Evolutionary conservation across 1,284 basidiomycete species (phyloP).

Genomic region (Ganoderma lingzhi): DNA sequence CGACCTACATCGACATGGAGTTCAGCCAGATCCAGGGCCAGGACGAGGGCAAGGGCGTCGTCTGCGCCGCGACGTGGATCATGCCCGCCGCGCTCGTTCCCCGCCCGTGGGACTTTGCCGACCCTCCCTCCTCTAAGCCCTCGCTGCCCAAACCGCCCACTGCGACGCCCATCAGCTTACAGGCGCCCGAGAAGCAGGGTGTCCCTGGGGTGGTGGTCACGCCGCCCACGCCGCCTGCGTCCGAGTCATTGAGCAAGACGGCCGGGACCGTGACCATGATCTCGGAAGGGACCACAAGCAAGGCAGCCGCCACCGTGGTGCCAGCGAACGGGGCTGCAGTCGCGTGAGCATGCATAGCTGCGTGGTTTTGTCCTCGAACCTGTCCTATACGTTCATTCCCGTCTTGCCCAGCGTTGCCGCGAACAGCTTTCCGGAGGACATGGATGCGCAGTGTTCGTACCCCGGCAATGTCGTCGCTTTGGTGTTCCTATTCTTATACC

Average conservation of each 20-base stretch:
- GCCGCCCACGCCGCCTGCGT: slow-evolving; percentile 40
- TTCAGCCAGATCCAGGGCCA: slow-evolving; percentile 68
- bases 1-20: slow-evolving; percentile 78
- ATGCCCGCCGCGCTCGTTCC: slow-evolving; percentile 81
- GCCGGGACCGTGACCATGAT: not conserved
- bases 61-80: slow-evolving; percentile 87
- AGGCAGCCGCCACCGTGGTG: slow-evolving; percentile 13
- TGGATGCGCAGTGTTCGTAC: slow-evolving; percentile 1
- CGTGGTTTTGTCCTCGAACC: not conserved
- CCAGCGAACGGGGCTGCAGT: slow-evolving; percentile 7
- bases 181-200: slow-evolving; percentile 25
- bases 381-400: slow-evolving; percentile 5
- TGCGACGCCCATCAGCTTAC: slow-evolving; percentile 16
- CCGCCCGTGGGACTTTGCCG: slow-evolving; percentile 78
- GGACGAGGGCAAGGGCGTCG: slow-evolving; percentile 76
- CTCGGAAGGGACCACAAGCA: slow-evolving; percentile 5
- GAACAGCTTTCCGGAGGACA: not conserved
- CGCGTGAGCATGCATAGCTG: slow-evolving; percentile 3
- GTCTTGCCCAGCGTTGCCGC: not conserved
- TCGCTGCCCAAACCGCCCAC: slow-evolving; percentile 25
- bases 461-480: slow-evolving; percentile 3
- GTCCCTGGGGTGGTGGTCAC: slow-evolving; percentile 39
- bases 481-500: slow-evolving; percentile 18
- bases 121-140: slow-evolving; percentile 40
- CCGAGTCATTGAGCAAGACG: slow-evolving; percentile 28